Evolutionary conservation across 2,329 filamentous ascomycete species (phyloP), one percentile per base, ranked within the genome.

Genomic region (Penicillium hesseltinei): DNA sequence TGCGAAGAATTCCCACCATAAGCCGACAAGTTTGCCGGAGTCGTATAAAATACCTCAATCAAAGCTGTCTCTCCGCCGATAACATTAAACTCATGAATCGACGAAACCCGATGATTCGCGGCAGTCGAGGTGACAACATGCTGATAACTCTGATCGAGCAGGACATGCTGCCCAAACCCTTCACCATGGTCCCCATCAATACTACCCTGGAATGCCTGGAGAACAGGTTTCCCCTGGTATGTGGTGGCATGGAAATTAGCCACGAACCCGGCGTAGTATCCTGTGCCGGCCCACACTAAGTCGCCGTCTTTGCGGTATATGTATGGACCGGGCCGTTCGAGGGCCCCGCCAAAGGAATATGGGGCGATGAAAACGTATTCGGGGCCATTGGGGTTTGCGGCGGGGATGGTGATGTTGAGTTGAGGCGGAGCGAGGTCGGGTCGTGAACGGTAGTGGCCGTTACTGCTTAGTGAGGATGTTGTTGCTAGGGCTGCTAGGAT

Each of bases 231-330:
- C 5, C 80, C 82, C 33, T 78, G 74, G 73, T 75, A 82, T 3
- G 72, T 50, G 1, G 61, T 59, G 10, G 71, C 0, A 65, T 77
- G 80, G 67, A 84, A 82, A 63, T 82, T 82, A 55, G 75, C 77
- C 0, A 76, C 66, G 77, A 79, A 82, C 54, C 77, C 78, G 42
- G 74, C 76, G 58, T 78, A 81, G 60, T 78, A 76, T 3, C 75
- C 77, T 46, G 80, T 80, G 4, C 81, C 80, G 0, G 81, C 82
- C 81, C 81, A 84, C 4, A 84, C 73, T 0, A 84, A 71, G 45
- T 83, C 80, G 0, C 81, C 81, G 33, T 80, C 67, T 57, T 81
- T 76, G 3, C 75, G 73, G 60, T 82, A 78, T 56, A 84, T 83
- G 62, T 84, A 84, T 0, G 81, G 77, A 0, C 73, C 80, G 0